phyloP scores from a whole-genome alignment of 2,329 filamentous ascomycete species.

The Fusarium multiceps region DNA sequence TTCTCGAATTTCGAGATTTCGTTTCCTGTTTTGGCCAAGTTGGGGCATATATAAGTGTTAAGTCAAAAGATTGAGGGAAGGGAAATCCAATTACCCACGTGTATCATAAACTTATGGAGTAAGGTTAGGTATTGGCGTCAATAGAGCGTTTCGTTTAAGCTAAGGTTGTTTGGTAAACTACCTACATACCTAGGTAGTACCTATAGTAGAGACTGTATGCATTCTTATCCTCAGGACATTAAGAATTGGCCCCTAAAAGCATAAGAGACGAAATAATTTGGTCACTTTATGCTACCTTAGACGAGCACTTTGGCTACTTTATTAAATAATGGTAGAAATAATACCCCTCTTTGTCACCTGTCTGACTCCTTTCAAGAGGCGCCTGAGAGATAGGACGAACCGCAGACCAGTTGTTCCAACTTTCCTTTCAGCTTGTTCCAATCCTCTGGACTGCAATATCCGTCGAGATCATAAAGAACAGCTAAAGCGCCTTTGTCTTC shows the following conservation, averaged over 20 bases:
- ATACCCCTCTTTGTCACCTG: neutral
- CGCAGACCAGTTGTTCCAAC: neutral
- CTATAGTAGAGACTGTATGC: neutral
- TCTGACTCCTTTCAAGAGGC: rapidly evolving
- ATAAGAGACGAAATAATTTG: too few species aligned
- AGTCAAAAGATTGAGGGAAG: constrained; percentile 15
- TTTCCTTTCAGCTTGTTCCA: neutral
- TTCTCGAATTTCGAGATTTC: constrained; percentile 1
- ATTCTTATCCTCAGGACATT: too few species aligned
- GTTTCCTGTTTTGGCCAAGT: constrained; percentile 1
- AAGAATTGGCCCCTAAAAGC: too few species aligned
- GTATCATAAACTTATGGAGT: constrained; percentile 45
- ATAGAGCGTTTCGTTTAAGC: constrained; percentile 37
- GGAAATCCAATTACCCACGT: constrained; percentile 25
- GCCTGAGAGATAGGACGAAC: neutral
- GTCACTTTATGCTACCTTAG: too few species aligned
- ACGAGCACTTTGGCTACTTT: too few species aligned
- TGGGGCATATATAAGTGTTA: constrained; percentile 6
- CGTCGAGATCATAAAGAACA: neutral
- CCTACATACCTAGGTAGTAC: neutral
- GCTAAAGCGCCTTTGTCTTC: neutral
- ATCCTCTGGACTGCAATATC: rapidly evolving
- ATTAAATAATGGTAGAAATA: neutral
- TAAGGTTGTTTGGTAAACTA: neutral
- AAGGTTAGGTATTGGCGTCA: constrained; percentile 45